Evolutionary conservation across 192 early-diverging fungal genomes (phyloP).

Genomic region (Coemansia sp.): DNA sequence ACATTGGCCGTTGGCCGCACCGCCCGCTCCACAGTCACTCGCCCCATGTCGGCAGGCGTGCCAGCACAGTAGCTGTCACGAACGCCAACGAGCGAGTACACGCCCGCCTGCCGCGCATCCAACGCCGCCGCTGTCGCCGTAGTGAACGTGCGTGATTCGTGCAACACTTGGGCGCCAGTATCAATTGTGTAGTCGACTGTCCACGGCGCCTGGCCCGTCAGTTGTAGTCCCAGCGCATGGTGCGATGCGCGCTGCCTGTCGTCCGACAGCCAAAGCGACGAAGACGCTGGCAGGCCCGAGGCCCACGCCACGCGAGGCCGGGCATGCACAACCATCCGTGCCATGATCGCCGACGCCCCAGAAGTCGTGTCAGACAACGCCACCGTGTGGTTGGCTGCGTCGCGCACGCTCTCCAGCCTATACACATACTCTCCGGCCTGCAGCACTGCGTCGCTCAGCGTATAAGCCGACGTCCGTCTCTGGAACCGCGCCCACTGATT

Average conservation of each 20-base stretch:
- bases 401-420: constrained; percentile 45
- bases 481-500: constrained; percentile 33
- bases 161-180: constrained; percentile 14
- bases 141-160: constrained; percentile 21
- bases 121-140: constrained; percentile 17
- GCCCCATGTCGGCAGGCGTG: background rate
- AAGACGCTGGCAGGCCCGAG: constrained; percentile 11
- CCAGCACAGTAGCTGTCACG: constrained; percentile 41
- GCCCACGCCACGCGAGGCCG: constrained; percentile 38
- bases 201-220: constrained; percentile 45
- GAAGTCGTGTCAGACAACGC: constrained; percentile 21
- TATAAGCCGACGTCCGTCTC: constrained; percentile 24
- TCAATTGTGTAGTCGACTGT: constrained; percentile 38
- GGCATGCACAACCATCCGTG: constrained; percentile 41
- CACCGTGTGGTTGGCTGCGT: constrained; percentile 50
- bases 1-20: constrained; percentile 31
- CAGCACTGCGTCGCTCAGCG: constrained; percentile 48
- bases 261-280: constrained; percentile 40
- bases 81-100: constrained; percentile 36
- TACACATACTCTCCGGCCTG: constrained; percentile 55
- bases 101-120: constrained; percentile 28
- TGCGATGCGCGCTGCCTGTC: constrained; percentile 45
- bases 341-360: constrained; percentile 21
- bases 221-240: constrained; percentile 28
- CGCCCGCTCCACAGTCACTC: constrained; percentile 34